phyloP scores from a whole-genome alignment of 441 rosid species.

The Erysimum pusillum region DNA sequence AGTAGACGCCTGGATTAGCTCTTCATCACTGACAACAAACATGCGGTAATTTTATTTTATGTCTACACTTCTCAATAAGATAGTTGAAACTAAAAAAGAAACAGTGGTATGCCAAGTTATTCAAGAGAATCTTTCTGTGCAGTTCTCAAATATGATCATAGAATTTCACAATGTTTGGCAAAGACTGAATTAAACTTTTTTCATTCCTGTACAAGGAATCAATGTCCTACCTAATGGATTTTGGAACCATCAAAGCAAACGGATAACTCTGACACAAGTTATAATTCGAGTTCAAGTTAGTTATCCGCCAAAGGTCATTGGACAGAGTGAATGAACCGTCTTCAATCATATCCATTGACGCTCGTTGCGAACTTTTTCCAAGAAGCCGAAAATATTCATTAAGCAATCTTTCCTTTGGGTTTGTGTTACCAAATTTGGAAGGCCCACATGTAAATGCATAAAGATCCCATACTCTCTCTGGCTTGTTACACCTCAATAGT shows the following conservation, averaged over 20 bases:
- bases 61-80: constrained; percentile 31
- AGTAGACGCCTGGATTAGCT: constrained; percentile 84
- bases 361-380: constrained; percentile 63
- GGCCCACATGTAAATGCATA: constrained; percentile 88
- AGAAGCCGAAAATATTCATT: constrained; percentile 96
- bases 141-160: constrained; percentile 34
- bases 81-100: constrained; percentile 26
- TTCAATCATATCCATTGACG: constrained; percentile 79
- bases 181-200: constrained; percentile 4
- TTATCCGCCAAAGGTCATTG: constrained; percentile 93
- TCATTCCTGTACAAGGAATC: constrained; percentile 37
- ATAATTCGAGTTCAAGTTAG: constrained; percentile 73
- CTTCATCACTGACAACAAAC: constrained; percentile 75
- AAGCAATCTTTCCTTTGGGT: constrained; percentile 89
- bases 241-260: constrained; percentile 91
- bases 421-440: constrained; percentile 67
- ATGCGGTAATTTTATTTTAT: constrained; percentile 40
- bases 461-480: constrained; percentile 84
- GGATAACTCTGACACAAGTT: constrained; percentile 87
- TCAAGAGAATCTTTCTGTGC: constrained; percentile 29
- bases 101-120: constrained; percentile 29
- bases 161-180: constrained; percentile 27
- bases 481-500: constrained; percentile 66
- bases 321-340: constrained; percentile 73
- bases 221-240: constrained; percentile 71